Conservation (phyloP, 345 rosid genomes). For the Citrus cavaleriei region DNA sequence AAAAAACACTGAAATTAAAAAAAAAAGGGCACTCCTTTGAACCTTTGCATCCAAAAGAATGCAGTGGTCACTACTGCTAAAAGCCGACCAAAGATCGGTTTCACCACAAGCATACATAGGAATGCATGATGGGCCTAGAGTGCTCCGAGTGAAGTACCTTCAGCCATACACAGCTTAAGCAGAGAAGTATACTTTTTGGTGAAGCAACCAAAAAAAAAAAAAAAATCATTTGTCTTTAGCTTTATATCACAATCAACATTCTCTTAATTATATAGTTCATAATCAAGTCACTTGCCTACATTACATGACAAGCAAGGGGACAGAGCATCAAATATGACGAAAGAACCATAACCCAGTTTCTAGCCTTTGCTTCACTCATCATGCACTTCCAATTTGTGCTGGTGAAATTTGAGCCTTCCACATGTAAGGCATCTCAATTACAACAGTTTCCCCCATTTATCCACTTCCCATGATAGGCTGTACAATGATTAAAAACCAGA, state of each 20-base stretch:
- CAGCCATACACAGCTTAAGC: neutral
- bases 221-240: neutral
- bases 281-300: neutral
- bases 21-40: neutral
- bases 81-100: neutral
- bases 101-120: neutral
- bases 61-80: neutral
- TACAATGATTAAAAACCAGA: neutral
- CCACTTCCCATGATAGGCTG: neutral
- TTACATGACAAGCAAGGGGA: neutral
- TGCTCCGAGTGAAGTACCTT: neutral
- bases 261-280: neutral
- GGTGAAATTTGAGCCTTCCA: neutral
- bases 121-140: neutral
- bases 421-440: neutral
- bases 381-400: neutral
- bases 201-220: neutral
- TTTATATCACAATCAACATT: neutral
- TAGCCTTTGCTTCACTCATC: neutral
- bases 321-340: neutral
- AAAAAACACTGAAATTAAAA: neutral
- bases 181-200: neutral
- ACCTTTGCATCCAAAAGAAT: neutral
- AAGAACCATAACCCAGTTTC: neutral
- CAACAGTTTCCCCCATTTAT: neutral